These are phyloP conservation scores for Aspergillus pseudoterreus DNA, from an alignment of 2,329 filamentous ascomycete genomes.

Conservation along the genomic window DNA sequence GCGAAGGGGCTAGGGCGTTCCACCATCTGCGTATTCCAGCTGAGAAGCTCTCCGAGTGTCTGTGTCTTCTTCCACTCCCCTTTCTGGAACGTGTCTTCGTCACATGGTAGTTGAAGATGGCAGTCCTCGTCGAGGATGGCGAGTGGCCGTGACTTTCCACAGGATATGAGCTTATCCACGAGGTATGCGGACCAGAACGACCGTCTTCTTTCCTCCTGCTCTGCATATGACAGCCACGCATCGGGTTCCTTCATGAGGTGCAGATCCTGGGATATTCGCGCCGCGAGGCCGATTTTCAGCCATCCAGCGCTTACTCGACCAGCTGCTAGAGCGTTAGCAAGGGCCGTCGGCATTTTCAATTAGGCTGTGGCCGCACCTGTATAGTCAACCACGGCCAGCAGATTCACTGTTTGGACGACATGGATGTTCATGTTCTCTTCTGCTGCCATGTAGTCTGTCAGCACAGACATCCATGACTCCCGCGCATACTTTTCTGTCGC, in stretches of 20 bases:
- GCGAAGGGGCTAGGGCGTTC: constrained; percentile 23
- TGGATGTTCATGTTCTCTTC: constrained; percentile 29
- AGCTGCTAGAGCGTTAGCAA: constrained; percentile 14
- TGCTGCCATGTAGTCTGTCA: constrained; percentile 31
- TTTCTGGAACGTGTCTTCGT: constrained; percentile 17
- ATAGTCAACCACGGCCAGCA: constrained; percentile 39
- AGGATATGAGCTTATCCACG: constrained; percentile 28
- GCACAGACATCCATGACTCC: constrained; percentile 32
- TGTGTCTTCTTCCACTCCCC: constrained; percentile 17
- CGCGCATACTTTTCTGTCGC: constrained; percentile 25
- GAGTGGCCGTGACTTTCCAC: constrained; percentile 20
- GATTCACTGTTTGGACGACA: constrained; percentile 36
- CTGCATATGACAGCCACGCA: constrained; percentile 11
- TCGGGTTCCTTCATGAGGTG: constrained; percentile 26
- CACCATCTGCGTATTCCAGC: constrained; percentile 16
- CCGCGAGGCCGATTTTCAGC: constrained; percentile 31
- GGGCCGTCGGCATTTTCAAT: not conserved
- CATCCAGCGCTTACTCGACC: constrained; percentile 32
- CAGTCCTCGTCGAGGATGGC: constrained; percentile 22
- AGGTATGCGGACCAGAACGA: constrained; percentile 31
- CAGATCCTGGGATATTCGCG: constrained; percentile 61
- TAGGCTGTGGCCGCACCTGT: constrained; percentile 26
- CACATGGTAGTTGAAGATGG: constrained; percentile 23
- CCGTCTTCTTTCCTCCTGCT: constrained; percentile 27
- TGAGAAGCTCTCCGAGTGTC: constrained; percentile 19